A percentile compares a stretch with the other conserved stretches of the same genome.
Conservation (phyloP, 2,329 filamentous ascomycete genomes). For the Stromatinia cepivora region DNA sequence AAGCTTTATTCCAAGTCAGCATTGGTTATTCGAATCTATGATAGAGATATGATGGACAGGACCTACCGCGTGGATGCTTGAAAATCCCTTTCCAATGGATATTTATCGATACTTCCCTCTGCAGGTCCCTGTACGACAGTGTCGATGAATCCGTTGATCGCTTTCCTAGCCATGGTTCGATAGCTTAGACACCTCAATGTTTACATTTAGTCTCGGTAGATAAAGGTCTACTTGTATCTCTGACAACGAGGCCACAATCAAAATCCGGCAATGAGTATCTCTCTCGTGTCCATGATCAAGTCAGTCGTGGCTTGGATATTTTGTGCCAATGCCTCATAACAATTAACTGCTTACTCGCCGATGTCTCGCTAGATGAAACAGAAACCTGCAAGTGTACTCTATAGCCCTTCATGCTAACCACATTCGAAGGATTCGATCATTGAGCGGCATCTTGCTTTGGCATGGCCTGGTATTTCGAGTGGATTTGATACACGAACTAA, state of each 20-base stretch:
- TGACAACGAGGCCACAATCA: not conserved
- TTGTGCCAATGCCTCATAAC: not conserved
- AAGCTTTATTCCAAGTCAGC: not conserved
- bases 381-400: not conserved
- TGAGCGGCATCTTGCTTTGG: not conserved
- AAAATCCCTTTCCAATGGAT: conserved; percentile 3
- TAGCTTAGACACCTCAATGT: not conserved
- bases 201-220: too few relatives aligned
- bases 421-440: not conserved
- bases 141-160: not conserved
- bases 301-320: not conserved
- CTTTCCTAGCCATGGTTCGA: not conserved
- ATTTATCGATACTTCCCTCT: conserved; percentile 1
- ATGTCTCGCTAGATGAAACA: not conserved
- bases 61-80: conserved; percentile 8
- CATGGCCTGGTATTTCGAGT: not conserved
- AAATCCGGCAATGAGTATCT: not conserved
- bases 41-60: not conserved
- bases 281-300: not conserved
- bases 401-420: not conserved
- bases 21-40: not conserved
- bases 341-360: not conserved
- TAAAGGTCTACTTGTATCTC: not conserved
- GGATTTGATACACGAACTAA: not conserved
- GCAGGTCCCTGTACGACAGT: not conserved